These are phyloP conservation scores for Soucietia sequanensis DNA, from an alignment of 805 yeast genomes.

Conservation along the genomic window DNA sequence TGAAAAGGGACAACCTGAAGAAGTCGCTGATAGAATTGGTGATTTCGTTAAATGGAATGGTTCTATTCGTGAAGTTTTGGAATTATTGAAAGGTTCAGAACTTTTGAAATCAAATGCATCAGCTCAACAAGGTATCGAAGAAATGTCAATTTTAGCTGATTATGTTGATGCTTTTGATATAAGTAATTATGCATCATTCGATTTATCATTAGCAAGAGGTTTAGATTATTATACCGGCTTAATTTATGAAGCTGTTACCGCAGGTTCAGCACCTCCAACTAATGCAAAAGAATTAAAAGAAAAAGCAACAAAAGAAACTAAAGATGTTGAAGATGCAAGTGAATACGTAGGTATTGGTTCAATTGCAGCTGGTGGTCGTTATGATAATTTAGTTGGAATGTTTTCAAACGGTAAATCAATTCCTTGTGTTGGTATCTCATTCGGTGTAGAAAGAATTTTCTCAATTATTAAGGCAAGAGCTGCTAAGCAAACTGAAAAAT, in stretches of 20 bases:
- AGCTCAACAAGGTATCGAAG: conserved; percentile 79
- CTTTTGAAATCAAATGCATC: conserved; percentile 60
- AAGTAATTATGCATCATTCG: conserved; percentile 69
- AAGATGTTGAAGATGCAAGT: conserved; percentile 85
- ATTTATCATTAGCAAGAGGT: conserved; percentile 94
- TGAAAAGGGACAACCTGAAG: conserved; percentile 88
- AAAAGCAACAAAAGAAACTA: conserved; percentile 34
- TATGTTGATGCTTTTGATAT: conserved; percentile 85
- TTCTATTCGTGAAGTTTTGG: conserved; percentile 60
- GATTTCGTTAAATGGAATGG: conserved; percentile 87
- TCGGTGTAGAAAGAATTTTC: conserved; percentile 94
- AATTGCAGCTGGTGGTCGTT: conserved; percentile 98
- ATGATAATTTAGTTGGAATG: conserved; percentile 96
- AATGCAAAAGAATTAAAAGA: conserved; percentile 68
- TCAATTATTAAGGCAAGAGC: conserved; percentile 81
- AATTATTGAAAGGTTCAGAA: conserved; percentile 54
- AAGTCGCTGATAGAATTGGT: conserved; percentile 91
- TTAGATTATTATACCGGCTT: conserved; percentile 96
- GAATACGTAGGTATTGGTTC: conserved; percentile 98
- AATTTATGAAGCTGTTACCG: conserved; percentile 94
- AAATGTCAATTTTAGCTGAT: conserved; percentile 70
- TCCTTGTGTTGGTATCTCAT: conserved; percentile 97
- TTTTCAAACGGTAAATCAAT: conserved; percentile 88
- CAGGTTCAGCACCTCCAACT: conserved; percentile 92
- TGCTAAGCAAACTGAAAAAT: conserved; percentile 52